Conservation (phyloP, 2,329 filamentous ascomycete species). For the Aspergillus neoniger region DNA sequence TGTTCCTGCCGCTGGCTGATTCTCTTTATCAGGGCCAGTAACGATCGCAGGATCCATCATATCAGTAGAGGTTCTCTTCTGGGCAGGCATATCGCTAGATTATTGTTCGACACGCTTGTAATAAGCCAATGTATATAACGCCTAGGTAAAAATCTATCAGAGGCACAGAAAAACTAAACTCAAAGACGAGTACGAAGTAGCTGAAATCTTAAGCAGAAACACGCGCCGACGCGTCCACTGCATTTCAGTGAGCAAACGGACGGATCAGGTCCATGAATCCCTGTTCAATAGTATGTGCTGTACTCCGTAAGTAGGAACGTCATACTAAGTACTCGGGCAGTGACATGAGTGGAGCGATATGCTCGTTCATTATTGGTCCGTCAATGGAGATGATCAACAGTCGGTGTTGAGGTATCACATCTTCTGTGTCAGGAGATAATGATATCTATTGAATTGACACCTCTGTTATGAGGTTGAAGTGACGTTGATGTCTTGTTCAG, state of each 20-base stretch:
- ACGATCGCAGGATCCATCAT: not conserved
- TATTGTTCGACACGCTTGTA: no score
- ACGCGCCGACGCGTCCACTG: not conserved
- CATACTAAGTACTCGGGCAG: no score
- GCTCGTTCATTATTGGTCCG: not conserved
- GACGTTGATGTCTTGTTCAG: not conserved
- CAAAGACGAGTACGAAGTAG: not conserved
- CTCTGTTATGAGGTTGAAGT: not conserved
- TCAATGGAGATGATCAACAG: not conserved
- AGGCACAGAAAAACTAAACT: not conserved
- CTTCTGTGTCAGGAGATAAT: not conserved
- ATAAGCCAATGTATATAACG: not conserved
- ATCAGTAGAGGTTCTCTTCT: not conserved
- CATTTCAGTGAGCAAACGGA: not conserved
- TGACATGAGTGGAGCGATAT: not conserved
- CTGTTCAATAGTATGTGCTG: not conserved
- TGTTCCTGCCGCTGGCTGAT: not conserved
- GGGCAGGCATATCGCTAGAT: not conserved
- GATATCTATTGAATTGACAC: not conserved
- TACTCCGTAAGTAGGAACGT: no score
- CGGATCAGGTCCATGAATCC: no score
- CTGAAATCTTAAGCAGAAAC: not conserved
- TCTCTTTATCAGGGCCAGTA: slow-evolving; percentile 6
- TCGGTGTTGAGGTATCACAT: not conserved
- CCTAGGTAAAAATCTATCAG: no score